phyloP scores from a whole-genome alignment of 345 rosid species.

The Triadica sebifera region DNA sequence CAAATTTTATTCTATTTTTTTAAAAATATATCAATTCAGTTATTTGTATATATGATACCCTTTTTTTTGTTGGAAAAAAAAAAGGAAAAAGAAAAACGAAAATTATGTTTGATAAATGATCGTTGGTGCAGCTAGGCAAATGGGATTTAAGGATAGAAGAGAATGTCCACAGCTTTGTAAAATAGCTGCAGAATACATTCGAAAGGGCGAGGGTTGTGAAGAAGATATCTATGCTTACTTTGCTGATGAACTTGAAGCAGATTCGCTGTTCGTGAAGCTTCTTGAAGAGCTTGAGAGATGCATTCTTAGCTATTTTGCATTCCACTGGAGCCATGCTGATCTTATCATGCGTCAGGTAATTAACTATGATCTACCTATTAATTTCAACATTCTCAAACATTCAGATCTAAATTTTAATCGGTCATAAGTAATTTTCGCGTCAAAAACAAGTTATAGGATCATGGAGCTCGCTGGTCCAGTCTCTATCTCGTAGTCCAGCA shows the following conservation, averaged over 20 bases:
- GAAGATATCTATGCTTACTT: constrained; percentile 54
- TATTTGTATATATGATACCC: too few relatives aligned
- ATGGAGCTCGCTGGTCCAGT: too few relatives aligned
- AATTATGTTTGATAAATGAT: too few relatives aligned
- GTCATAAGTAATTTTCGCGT: too few relatives aligned
- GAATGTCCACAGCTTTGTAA: constrained; percentile 69
- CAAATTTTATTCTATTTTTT: too few relatives aligned
- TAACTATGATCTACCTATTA: background rate
- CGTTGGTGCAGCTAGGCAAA: constrained; percentile 59
- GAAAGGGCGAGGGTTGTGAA: constrained; percentile 55
- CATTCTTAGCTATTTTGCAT: constrained; percentile 77
- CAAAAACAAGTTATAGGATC: too few relatives aligned
- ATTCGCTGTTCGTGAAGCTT: constrained; percentile 56
- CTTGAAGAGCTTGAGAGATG: constrained; percentile 76
- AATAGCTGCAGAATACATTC: constrained; percentile 58
- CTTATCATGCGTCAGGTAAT: constrained; percentile 55
- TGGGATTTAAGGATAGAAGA: constrained; percentile 67
- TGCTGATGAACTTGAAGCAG: constrained; percentile 46
- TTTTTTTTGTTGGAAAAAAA: too few relatives aligned
- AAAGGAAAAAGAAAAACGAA: too few relatives aligned
- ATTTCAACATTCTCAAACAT: background rate
- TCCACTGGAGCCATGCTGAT: constrained; percentile 81
- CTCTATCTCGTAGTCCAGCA: too few relatives aligned
- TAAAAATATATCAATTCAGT: too few relatives aligned
- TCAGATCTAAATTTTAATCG: background rate